These are phyloP conservation scores for Cryphonectria nitschkei DNA, from an alignment of 2,329 filamentous ascomycete genomes.

Conservation along the genomic window DNA sequence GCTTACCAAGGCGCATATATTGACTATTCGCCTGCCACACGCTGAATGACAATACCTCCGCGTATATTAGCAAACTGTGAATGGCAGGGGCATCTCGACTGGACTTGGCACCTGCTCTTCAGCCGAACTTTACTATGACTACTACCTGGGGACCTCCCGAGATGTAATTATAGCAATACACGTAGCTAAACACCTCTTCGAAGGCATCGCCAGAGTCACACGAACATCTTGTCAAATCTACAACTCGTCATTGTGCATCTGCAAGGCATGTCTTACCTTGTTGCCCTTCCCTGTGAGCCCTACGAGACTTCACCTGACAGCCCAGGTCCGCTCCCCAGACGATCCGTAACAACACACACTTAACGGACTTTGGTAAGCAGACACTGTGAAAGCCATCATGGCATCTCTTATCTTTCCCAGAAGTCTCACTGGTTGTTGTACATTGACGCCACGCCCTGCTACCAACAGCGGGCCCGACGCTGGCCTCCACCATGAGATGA, in stretches of 20 bases:
- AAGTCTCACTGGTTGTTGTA: not conserved
- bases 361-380: not conserved
- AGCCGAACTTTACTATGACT: too few species aligned
- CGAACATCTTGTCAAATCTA: not conserved
- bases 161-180: not conserved
- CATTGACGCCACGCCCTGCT: not conserved
- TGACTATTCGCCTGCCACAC: too few species aligned
- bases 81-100: too few species aligned
- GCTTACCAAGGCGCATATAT: too few species aligned
- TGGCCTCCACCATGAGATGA: not conserved
- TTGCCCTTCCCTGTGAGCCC: not conserved
- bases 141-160: too few species aligned
- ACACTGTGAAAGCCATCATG: not conserved
- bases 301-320: not conserved
- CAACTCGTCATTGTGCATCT: not conserved
- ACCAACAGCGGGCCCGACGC: not conserved
- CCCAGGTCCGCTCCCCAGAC: too few species aligned
- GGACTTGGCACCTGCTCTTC: too few species aligned
- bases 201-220: not conserved
- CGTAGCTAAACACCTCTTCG: not conserved
- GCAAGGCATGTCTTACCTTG: not conserved
- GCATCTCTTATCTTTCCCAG: not conserved
- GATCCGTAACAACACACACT: not conserved
- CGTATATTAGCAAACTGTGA: too few species aligned
- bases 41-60: too few species aligned